phyloP scores from a whole-genome alignment of 192 early-diverging fungal species.

The Coemansia sp. region DNA sequence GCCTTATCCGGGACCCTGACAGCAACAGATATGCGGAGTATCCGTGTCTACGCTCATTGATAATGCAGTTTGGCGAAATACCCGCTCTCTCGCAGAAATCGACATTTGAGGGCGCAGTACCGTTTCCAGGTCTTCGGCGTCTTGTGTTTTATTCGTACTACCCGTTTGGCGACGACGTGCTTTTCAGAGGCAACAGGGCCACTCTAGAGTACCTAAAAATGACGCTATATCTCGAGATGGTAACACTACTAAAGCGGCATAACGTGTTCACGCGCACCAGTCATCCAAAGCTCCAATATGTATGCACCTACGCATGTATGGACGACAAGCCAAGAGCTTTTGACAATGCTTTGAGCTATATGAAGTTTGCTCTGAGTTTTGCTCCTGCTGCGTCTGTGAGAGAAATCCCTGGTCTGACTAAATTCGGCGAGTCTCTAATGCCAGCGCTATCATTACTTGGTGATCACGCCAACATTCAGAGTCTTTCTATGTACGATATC shows the following conservation, averaged over 20 bases:
- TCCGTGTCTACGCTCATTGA: too few species aligned
- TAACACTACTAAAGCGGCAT: neutral
- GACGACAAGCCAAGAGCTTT: too few species aligned
- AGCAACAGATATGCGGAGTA: too few species aligned
- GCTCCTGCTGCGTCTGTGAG: neutral
- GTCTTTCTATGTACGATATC: neutral
- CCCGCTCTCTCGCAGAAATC: too few species aligned
- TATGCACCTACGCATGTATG: too few species aligned
- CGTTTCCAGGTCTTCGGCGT: conserved; percentile 9
- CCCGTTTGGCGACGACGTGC: conserved; percentile 15
- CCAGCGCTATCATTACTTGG: neutral
- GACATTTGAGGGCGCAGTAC: neutral
- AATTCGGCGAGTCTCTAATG: too few species aligned
- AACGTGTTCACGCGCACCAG: neutral
- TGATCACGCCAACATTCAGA: neutral
- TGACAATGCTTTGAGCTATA: too few species aligned
- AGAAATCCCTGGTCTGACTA: neutral
- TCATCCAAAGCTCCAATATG: too few species aligned
- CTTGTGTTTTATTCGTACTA: neutral
- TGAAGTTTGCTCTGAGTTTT: too few species aligned
- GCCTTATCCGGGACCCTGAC: too few species aligned
- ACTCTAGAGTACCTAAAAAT: neutral
- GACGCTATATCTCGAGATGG: neutral
- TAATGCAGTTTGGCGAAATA: too few species aligned
- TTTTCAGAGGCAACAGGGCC: conserved; percentile 7